phyloP scores from a whole-genome alignment of 1,284 basidiomycete species.

The Mycena citricolor region DNA sequence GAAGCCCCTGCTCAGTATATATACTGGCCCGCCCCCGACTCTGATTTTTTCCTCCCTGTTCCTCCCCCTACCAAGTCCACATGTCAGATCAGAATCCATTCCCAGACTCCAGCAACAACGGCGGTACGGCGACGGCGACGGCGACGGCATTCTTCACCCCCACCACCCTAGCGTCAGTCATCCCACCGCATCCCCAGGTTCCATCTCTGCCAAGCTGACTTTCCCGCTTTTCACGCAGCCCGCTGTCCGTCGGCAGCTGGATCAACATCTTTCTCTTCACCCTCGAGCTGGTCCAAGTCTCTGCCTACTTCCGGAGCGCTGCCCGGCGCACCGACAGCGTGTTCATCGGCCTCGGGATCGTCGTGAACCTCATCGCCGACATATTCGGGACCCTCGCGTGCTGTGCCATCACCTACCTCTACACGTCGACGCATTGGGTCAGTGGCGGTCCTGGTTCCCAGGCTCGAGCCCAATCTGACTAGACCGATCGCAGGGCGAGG shows the following conservation, averaged over 20 bases:
- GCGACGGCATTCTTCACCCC: conserved; percentile 6
- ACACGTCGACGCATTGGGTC: conserved; percentile 9
- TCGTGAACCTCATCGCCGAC: conserved; percentile 9
- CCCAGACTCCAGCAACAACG: too few species aligned
- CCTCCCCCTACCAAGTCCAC: too few species aligned
- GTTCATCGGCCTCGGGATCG: conserved; percentile 13
- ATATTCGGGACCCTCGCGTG: conserved; percentile 11
- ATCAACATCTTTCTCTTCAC: conserved; percentile 21
- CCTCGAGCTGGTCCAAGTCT: conserved; percentile 11
- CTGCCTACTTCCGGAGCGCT: conserved; percentile 17
- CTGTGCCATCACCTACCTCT: conserved; percentile 10
- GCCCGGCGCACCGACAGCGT: conserved; percentile 9
- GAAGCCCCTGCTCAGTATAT: too few species aligned
- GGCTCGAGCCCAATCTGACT: neutral
- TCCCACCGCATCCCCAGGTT: neutral
- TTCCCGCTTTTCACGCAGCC: conserved; percentile 2
- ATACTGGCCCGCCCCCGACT: too few species aligned
- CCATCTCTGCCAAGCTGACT: too few species aligned
- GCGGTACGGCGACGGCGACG: neutral
- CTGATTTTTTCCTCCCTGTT: too few species aligned
- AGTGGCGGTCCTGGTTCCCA: neutral
- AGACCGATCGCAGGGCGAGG: conserved; percentile 1
- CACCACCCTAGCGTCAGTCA: conserved; percentile 4
- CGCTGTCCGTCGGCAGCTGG: conserved; percentile 18
- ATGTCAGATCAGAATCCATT: too few species aligned